Conservation (phyloP, 202 grass and related monocot species). For the Zoysia matrella region DNA sequence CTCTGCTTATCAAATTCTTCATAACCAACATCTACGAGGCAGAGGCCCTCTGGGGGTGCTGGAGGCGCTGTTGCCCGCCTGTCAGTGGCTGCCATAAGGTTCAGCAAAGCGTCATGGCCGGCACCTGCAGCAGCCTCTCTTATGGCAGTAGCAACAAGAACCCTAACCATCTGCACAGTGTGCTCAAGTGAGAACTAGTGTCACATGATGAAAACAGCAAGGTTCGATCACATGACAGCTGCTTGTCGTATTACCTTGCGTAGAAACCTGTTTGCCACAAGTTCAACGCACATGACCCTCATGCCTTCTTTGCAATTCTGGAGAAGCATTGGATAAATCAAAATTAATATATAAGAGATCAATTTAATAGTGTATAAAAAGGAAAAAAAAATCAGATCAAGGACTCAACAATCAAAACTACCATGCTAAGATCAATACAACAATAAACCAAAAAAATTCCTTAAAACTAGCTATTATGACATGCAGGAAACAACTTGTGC, state of each 20-base stretch:
- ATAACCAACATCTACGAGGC: conserved; percentile 83
- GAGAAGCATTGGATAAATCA: not conserved
- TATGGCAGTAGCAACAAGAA: conserved; percentile 81
- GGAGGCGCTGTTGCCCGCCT: conserved; percentile 90
- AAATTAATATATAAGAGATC: conserved; percentile 10
- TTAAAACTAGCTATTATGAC: not conserved
- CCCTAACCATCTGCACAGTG: conserved; percentile 76
- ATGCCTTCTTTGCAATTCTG: conserved; percentile 52
- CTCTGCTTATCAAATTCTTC: conserved; percentile 57
- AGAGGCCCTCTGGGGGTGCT: conserved; percentile 84
- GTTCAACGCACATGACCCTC: conserved; percentile 77
- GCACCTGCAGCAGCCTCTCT: conserved; percentile 86
- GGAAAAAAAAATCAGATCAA: not conserved
- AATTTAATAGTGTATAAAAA: not conserved
- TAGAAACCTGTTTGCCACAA: conserved; percentile 84
- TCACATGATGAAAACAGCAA: not conserved
- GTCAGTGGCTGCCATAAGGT: conserved; percentile 81
- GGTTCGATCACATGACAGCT: not conserved
- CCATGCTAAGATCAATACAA: not conserved
- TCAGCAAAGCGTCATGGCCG: conserved; percentile 67
- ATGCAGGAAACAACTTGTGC: not conserved
- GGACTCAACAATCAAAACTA: not conserved
- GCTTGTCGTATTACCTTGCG: conserved; percentile 68
- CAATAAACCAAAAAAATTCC: not conserved
- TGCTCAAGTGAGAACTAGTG: conserved; percentile 24